A percentile compares a stretch with the other conserved stretches of the same genome.
Evolutionary conservation across 441 rosid species (phyloP).

Genomic region (Euphorbia schlechtendalii): DNA sequence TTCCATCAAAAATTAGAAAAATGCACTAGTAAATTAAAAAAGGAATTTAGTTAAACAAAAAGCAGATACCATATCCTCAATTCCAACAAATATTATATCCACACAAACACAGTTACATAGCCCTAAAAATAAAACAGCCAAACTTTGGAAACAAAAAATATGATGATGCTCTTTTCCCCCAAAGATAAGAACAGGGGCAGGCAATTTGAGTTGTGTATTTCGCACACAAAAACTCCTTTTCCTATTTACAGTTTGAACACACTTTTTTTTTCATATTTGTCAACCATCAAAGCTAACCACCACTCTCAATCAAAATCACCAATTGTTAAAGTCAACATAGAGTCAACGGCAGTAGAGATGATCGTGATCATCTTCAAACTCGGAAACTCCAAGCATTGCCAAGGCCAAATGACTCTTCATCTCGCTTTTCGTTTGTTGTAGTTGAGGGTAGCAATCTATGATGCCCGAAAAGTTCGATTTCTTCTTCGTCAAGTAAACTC

Average conservation of each 20-base stretch:
- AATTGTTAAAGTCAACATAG: background rate
- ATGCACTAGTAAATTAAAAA: too few relatives aligned
- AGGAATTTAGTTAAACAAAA: too few relatives aligned
- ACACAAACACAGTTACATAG: background rate
- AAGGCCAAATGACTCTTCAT: conserved; percentile 80
- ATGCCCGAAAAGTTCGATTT: conserved; percentile 49
- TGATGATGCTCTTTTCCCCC: conserved; percentile 13
- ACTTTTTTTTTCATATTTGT: background rate
- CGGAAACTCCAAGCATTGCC: conserved; percentile 93
- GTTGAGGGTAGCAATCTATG: conserved; percentile 52
- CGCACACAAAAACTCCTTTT: conserved; percentile 10
- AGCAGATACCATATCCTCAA: background rate
- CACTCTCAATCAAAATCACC: background rate
- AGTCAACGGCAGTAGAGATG: conserved; percentile 48
- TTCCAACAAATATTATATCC: background rate
- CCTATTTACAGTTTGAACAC: conserved; percentile 30
- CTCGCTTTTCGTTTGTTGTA: conserved; percentile 68
- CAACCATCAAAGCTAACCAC: conserved; percentile 12
- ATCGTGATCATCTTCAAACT: conserved; percentile 58
- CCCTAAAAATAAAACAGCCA: background rate
- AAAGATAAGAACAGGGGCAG: background rate
- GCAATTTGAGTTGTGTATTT: conserved; percentile 21
- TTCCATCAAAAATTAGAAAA: too few relatives aligned
- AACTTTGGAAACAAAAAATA: background rate
- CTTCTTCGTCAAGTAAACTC: conserved; percentile 36